Evolutionary conservation across 345 rosid genomes (phyloP).

Genomic region (Gossypium stocksii): DNA sequence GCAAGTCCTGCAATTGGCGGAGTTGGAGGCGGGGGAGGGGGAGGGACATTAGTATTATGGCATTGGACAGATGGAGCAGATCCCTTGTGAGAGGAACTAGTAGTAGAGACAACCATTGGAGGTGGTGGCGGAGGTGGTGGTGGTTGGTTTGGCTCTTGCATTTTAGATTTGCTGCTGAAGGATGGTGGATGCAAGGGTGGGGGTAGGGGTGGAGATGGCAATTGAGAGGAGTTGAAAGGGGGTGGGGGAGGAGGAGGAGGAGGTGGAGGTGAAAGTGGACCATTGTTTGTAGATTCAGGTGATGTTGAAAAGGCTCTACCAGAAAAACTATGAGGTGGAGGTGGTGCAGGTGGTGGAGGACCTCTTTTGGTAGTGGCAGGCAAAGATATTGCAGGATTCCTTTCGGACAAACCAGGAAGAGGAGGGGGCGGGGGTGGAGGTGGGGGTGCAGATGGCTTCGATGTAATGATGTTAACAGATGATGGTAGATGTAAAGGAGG

Average conservation of each 20-base stretch:
- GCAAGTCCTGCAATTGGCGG: conserved; percentile 23
- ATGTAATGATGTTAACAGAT: conserved; percentile 6
- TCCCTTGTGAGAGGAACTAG: conserved; percentile 20
- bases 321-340: conserved; percentile 26
- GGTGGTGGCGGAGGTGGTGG: conserved; percentile 24
- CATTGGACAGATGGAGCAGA: conserved; percentile 17
- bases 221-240: conserved; percentile 19
- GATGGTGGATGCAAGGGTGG: conserved; percentile 15
- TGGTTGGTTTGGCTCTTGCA: conserved; percentile 20
- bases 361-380: conserved; percentile 3
- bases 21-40: conserved; percentile 34
- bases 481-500: conserved; percentile 19
- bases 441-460: conserved; percentile 18
- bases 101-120: background rate
- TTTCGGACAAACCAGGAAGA: conserved; percentile 7
- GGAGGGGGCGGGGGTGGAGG: conserved; percentile 19
- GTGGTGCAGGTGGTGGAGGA: conserved; percentile 35
- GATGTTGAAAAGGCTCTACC: conserved; percentile 20
- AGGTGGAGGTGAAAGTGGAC: conserved; percentile 4
- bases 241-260: conserved; percentile 13
- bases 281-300: conserved; percentile 12
- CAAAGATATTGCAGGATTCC: conserved; percentile 7
- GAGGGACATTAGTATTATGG: conserved; percentile 16
- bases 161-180: background rate
- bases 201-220: conserved; percentile 19